Base-by-base conservation (phyloP, 2,329 filamentous ascomycete species). In the Penicillium fuscoglaucum region DNA sequence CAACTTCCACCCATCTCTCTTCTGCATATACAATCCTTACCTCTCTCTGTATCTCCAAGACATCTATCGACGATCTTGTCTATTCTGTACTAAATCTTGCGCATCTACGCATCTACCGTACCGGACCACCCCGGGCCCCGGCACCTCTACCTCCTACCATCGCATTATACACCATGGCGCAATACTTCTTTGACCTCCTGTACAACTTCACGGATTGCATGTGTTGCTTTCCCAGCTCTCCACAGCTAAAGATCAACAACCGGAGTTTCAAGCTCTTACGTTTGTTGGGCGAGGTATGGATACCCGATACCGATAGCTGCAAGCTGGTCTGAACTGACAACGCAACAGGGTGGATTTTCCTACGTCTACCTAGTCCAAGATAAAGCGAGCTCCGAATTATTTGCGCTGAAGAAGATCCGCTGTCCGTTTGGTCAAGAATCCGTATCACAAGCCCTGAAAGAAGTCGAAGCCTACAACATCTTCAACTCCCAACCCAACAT, bases 291-390 rank as follows among this genome's bases (percentile, higher is more conserved):
- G 95, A 99, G 84, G 90, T 92, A 80, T 67, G 81, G 21, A 51
- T 56, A 55, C 29, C 28, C 31, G 50, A 45, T 35, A 35, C 44
- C 26, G 26, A 33, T 35, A 53, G 21, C 46, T 28, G 50, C 37
- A 40, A 54, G 35, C 50, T 57, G 55, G 55, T 33, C 49, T 44
- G 29, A 63, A 63, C 31, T 52, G 44, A 37, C 48, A 43, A 31
- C 33, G 45, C 35, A 40, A 53, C 63, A 93, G 89, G 95, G 95
- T 73, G 95, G 95, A 71, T 99, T 99, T 82, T 96, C 92, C 65
- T 99, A 98, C 78, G 95, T 99, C 68, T 99, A 99, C 79, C 90
- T 99, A 59, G 95, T 99, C 60, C 90, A 98, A 82, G 93, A 97
- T 76, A 93, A 90, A 48, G 82, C 86, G 55, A 89, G 87, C 52